Conservation (phyloP, 164 flowering plant genomes). For the Piper longum region DNA sequence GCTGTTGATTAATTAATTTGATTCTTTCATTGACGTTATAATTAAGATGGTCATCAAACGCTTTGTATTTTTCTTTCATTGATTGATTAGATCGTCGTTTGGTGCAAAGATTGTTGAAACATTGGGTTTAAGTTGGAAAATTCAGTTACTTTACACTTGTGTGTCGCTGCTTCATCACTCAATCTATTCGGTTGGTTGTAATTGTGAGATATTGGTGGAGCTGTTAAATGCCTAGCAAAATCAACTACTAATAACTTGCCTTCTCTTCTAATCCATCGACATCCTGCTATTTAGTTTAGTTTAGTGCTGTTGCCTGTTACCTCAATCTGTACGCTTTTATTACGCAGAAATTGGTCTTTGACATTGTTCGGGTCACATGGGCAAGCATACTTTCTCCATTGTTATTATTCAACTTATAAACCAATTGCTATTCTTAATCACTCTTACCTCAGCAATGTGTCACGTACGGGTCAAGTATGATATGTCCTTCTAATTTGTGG, state of each 20-base stretch:
- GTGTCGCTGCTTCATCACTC: background rate
- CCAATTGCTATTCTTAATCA: background rate
- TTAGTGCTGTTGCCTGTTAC: no score
- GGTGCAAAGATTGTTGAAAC: background rate
- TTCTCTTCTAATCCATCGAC: background rate
- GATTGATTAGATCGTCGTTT: no score
- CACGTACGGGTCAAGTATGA: background rate
- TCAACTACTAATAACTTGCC: background rate
- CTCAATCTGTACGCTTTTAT: no score
- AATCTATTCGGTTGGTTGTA: background rate
- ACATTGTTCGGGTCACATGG: background rate
- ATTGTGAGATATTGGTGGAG: background rate
- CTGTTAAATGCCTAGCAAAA: background rate
- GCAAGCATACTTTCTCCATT: background rate
- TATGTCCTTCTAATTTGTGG: background rate
- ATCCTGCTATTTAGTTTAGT: no score
- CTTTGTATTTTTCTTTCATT: no score
- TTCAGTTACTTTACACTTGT: background rate
- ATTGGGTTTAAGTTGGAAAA: background rate
- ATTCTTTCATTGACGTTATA: constrained; percentile 3
- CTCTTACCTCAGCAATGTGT: background rate
- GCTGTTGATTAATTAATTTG: constrained; percentile 4
- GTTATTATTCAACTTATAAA: background rate
- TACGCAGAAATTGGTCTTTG: no score
- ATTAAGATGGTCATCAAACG: background rate